Conservation (phyloP, 2,329 filamentous ascomycete species). For the Xylaria sp. region DNA sequence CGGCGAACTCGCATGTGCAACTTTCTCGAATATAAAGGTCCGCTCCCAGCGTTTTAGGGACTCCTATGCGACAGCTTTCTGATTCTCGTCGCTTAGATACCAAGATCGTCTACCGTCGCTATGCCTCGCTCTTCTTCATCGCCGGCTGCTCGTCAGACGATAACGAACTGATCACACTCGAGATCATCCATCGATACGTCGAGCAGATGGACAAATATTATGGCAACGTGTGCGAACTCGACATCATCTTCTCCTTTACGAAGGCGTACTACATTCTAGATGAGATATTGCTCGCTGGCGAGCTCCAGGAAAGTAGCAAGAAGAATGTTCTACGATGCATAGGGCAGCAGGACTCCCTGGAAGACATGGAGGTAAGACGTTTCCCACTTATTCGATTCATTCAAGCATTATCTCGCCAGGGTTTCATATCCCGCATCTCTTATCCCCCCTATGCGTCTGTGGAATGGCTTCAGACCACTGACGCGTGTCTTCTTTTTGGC, state of each 20-base stretch:
- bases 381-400: constrained; percentile 10
- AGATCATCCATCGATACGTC: constrained; percentile 98
- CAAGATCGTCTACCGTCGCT: constrained; percentile 97
- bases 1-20: constrained; percentile 99
- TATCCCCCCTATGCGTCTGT: constrained; percentile 9
- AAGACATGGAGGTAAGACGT: constrained; percentile 93
- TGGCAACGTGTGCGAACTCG: constrained; percentile 97
- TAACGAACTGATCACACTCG: constrained; percentile 96
- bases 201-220: constrained; percentile 99
- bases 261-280: constrained; percentile 99
- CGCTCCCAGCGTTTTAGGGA: constrained; percentile 4
- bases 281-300: constrained; percentile 88
- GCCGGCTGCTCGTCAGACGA: constrained; percentile 94
- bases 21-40: constrained; percentile 98
- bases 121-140: constrained; percentile 98
- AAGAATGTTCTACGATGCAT: constrained; percentile 97
- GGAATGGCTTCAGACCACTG: constrained; percentile 37
- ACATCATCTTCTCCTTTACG: constrained; percentile 99
- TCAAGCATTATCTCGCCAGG: constrained; percentile 1
- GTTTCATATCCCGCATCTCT: not conserved
- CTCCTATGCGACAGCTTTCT: constrained; percentile 11
- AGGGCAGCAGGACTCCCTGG: constrained; percentile 91
- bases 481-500: constrained; percentile 45
- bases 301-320: constrained; percentile 98
- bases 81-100: constrained; percentile 62